Base-by-base conservation (phyloP, 2,329 filamentous ascomycete species). In the Botrytis galanthina region DNA sequence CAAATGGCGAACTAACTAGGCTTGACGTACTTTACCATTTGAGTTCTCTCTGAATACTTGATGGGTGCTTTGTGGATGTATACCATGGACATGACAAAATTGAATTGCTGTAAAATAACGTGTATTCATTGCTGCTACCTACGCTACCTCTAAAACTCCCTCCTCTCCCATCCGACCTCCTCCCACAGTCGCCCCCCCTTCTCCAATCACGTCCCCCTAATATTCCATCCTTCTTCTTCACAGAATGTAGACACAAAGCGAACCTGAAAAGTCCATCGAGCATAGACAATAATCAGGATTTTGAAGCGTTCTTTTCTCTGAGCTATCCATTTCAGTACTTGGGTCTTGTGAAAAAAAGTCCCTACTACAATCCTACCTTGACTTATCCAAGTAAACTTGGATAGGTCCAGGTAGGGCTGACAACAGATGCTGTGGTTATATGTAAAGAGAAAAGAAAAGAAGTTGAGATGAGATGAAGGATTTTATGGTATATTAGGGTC, bases 191-290 rank as follows among this genome's bases (percentile, higher is more conserved):
- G 16, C 18, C 16, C 32, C 6, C 12, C 4, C 14, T 9, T 42
- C 22, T 26, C 7, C 7, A n/a, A n/a, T 14, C 6, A 26, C 22
- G 14, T 7, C 14, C n/a, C 9, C 61, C n/a, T 20, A 12, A 22
- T 5, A 6, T 1, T 10, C 4, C 18, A 64, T 32, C 39, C 18
- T 22, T n/a, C 18, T 6, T 42, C 35, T 9, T 32, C 8, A 57
- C 48, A 16, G 48, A 42, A 57, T 69, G 51, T 69, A 69, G 66
- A 69, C 66, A 69, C 66, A 69, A 69, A 69, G 66, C 66, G 66
- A 69, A 69, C 48, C 66, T 69, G 66, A 69, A 42, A 42, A 57
- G 66, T 42, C 66, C 66, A 69, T 69, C 66, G 66, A 42, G 66
- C 48, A 69, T 69, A 69, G 66, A 57, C 66, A 57, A 32, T 69